phyloP scores from a whole-genome alignment of 73 alveolate species.

The Blepharisma stoltei region DNA sequence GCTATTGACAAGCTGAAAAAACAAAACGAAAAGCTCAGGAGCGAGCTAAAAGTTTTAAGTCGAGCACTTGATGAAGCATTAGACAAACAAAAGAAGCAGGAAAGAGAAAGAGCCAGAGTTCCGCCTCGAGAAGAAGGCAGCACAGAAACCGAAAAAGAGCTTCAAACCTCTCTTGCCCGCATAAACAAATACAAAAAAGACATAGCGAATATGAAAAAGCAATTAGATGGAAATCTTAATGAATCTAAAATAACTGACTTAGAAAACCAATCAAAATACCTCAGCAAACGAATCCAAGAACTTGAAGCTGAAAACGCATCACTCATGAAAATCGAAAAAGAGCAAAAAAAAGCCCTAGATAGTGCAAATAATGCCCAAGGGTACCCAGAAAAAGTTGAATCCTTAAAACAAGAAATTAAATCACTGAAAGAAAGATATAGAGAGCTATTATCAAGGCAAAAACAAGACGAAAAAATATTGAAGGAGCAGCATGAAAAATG shows the following conservation, averaged over 20 bases:
- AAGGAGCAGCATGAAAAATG: slow-evolving; percentile 33
- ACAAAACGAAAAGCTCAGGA: slow-evolving; percentile 28
- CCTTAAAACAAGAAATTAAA: slow-evolving; percentile 22
- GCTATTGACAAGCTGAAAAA: slow-evolving; percentile 11
- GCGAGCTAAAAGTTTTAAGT: slow-evolving; percentile 25
- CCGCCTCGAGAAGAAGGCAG: slow-evolving; percentile 29
- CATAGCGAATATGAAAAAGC: slow-evolving; percentile 30
- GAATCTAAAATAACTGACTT: slow-evolving; percentile 25
- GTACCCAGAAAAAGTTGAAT: slow-evolving; percentile 25
- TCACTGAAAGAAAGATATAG: slow-evolving; percentile 17
- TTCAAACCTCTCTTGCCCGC: slow-evolving; percentile 19
- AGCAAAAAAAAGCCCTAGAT: slow-evolving; percentile 27
- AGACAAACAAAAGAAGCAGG: slow-evolving; percentile 25
- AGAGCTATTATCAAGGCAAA: slow-evolving; percentile 11
- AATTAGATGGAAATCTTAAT: slow-evolving; percentile 17
- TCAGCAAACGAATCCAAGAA: slow-evolving; percentile 21
- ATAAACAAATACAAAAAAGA: slow-evolving; percentile 36
- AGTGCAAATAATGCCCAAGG: slow-evolving; percentile 22
- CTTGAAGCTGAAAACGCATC: slow-evolving; percentile 25
- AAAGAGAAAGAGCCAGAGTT: slow-evolving; percentile 15
- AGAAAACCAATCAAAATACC: slow-evolving; percentile 25
- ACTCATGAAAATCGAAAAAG: slow-evolving; percentile 26
- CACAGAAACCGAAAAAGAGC: slow-evolving; percentile 34
- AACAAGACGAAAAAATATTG: slow-evolving; percentile 29
- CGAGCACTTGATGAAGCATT: slow-evolving; percentile 19